Evolutionary conservation across 371 early-diverging fungal genomes (phyloP), one percentile per base, ranked within the genome.

Genomic region (Conidiobolus incongruus): DNA sequence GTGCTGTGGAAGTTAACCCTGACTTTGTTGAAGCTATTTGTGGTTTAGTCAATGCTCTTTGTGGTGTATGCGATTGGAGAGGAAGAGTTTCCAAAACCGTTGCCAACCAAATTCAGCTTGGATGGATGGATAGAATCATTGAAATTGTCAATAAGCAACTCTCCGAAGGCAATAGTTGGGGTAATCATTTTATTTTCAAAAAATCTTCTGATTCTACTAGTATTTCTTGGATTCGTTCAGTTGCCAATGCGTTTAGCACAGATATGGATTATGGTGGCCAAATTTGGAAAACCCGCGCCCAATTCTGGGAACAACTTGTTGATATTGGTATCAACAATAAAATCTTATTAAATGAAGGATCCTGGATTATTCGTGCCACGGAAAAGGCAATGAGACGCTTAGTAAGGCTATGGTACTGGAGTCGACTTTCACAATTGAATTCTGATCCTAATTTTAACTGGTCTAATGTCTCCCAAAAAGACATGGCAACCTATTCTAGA

Each of bases 21-120:
- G 72, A 84, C 52, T 87, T 90, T 62, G 77, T 81, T 12, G 90
- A 90, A 51, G 90, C 90, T 1, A 74, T 87, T 21, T 87, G 88
- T 58, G 88, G 88, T 23, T 62, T 79, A 38, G 87, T 86, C 40
- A 86, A 86, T 50, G 75, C 81, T 0, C 57, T 87, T 43, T 71
- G 80, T 21, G 86, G 85, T 41, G 75, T 81, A 52, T 89, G 92
- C 60, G 77, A 86, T 49, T 91, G 92, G 92, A 69, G 76, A 36
- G 82, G 76, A 20, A 72, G 89, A 7, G 72, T 68, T 59, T 52
- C 32, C 46, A 38, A 51, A 8, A 41, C 51, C 28, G 38, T 46
- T 1, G 28, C 44, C 16, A 55, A 58, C 17, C 41, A 47, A 28
- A 20, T 35, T 7, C 50, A 60, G 4, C 60, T 61, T 11, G 83